Base-by-base conservation (phyloP, 2,329 filamentous ascomycete species). In the Rutstroemia sp. region DNA sequence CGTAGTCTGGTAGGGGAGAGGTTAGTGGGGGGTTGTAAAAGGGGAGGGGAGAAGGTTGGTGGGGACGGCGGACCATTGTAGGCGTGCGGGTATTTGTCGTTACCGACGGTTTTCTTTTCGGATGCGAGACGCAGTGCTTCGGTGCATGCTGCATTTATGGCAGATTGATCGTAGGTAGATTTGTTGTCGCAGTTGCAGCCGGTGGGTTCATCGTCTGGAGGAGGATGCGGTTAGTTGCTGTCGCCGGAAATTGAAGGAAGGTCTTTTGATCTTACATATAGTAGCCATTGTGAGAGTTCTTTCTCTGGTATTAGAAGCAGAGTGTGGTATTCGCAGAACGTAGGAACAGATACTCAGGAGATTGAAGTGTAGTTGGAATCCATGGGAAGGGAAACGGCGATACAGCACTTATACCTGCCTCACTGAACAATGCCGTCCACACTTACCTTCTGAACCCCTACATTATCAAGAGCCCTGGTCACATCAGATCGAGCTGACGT, bases 21-120 rank as follows among this genome's bases (percentile, higher is more conserved):
- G 27, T 54, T 34, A 53, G 5, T 34, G 2, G 7, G 7, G 3
- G 17, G 38, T 52, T 48, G 21, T 21, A 30, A 38, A 44, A 2
- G 42, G 27, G 30, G 19, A 16, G 14, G 21, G 36, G 21, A 23
- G 14, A 7, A 27, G 19, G 44, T 30, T 27, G 27, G 25, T 17
- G 10, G 27, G 34, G 16, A 14, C n/a, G 39, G n/a, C 36, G 16
- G 8, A 62, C 58, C 68, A 49, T 70, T 68, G 56, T 70, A 70
- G 12, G 57, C 63, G 56, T 70, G 68, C 2, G 69, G 69, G 48
- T 69, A 70, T 46, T 62, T 65, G 58, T 68, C 67, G 25, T 53
- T 48, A 16, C 67, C 66, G 39, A 63, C 36, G 4, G 60, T 67
- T 45, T 60, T 58, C 21, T 57, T 58, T 49, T 65, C 46, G 19